phyloP scores from a whole-genome alignment of 2,329 filamentous ascomycete genomes.

The Xylaria digitata region DNA sequence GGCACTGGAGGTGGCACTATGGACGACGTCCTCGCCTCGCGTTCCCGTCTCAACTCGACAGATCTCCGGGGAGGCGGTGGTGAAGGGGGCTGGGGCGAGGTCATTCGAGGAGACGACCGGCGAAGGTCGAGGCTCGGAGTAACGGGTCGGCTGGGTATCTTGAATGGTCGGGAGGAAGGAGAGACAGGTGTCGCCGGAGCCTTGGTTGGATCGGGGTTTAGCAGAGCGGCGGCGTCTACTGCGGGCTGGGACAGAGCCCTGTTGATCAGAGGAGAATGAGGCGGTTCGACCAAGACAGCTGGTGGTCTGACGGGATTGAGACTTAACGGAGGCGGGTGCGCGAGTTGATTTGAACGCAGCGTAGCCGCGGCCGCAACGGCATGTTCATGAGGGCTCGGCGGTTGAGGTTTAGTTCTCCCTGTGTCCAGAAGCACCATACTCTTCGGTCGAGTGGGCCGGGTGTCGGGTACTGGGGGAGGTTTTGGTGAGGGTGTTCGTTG shows the following conservation, averaged over 20 bases:
- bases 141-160: conserved; percentile 65
- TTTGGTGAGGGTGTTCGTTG: conserved; percentile 51
- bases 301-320: conserved; percentile 65
- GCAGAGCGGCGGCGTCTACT: conserved; percentile 56
- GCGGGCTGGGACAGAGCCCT: conserved; percentile 51
- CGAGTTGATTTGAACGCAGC: conserved; percentile 59
- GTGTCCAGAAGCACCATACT: conserved; percentile 42
- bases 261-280: conserved; percentile 73
- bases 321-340: conserved; percentile 57
- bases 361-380: conserved; percentile 37
- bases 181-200: conserved; percentile 55
- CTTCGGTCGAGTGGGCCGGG: conserved; percentile 47
- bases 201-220: conserved; percentile 61
- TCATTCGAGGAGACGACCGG: conserved; percentile 59
- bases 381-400: conserved; percentile 40
- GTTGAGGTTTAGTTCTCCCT: conserved; percentile 45
- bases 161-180: conserved; percentile 60
- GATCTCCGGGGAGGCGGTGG: conserved; percentile 73
- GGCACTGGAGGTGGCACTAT: conserved; percentile 75
- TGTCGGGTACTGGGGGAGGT: conserved; percentile 49
- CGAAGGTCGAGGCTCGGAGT: conserved; percentile 63
- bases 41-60: conserved; percentile 65
- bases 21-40: conserved; percentile 54
- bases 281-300: conserved; percentile 75
- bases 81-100: conserved; percentile 66